Evolutionary conservation across 768 basidiomycete genomes (phyloP).

Genomic region (Porpolomopsis calyptriformis): DNA sequence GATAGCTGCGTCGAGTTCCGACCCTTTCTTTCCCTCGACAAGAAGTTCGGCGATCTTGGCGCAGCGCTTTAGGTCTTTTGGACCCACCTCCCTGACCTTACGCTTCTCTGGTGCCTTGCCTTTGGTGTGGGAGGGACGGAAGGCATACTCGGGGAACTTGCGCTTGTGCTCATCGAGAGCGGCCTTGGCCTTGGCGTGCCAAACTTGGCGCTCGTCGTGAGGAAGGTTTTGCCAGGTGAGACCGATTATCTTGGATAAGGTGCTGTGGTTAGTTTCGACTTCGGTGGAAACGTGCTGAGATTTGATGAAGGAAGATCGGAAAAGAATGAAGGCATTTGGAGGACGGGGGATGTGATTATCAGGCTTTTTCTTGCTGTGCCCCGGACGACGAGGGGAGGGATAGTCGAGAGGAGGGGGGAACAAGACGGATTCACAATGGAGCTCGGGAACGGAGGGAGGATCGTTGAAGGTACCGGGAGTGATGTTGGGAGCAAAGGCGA

Average conservation of each 20-base stretch:
- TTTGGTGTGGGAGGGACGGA: conserved; percentile 49
- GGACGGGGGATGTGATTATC: conserved; percentile 74
- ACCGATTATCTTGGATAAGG: conserved; percentile 76
- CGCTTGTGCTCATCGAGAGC: conserved; percentile 67
- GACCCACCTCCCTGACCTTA: conserved; percentile 51
- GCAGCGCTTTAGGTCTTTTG: conserved; percentile 53
- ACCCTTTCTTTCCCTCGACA: conserved; percentile 45
- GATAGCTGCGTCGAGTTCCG: conserved; percentile 43
- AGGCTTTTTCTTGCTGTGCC: conserved; percentile 60
- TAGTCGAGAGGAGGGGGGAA: conserved; percentile 43
- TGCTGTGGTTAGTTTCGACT: conserved; percentile 76
- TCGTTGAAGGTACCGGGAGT: conserved; percentile 51
- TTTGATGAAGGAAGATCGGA: conserved; percentile 76
- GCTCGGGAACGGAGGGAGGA: conserved; percentile 29
- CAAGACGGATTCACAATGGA: conserved; percentile 36
- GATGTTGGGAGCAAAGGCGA: conserved; percentile 49
- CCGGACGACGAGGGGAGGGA: conserved; percentile 29
- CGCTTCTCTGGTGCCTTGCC: conserved; percentile 37
- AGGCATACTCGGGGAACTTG: conserved; percentile 67
- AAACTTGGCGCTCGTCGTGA: conserved; percentile 62
- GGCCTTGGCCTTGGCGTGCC: conserved; percentile 66
- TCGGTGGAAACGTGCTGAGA: conserved; percentile 64
- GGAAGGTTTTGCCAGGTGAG: conserved; percentile 74
- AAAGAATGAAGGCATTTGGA: conserved; percentile 80
- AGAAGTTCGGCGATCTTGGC: conserved; percentile 58